Percentiles rank a stretch among this genome's conserved stretches.
Evolutionary conservation across 2,329 filamentous ascomycete species (phyloP).

Genomic region (Colletotrichum australisinense): DNA sequence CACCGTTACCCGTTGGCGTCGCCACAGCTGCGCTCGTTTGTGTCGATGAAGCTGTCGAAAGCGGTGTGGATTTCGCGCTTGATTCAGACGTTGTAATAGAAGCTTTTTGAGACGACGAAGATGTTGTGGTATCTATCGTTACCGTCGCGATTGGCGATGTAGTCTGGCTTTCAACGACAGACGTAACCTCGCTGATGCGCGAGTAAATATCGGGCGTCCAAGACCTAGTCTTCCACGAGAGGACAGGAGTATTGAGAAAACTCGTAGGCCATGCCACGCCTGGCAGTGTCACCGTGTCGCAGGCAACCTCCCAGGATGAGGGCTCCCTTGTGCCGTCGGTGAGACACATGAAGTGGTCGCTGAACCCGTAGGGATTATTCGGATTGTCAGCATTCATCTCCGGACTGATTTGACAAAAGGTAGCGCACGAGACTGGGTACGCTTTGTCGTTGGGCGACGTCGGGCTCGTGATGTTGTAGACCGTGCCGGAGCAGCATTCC

Average conservation of each 20-base stretch:
- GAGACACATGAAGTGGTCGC: slow-evolving; percentile 25
- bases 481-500: slow-evolving; percentile 14
- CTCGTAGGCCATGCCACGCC: neutral
- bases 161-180: neutral
- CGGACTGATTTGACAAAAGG: slow-evolving; percentile 5
- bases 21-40: neutral
- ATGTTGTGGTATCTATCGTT: neutral
- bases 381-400: neutral
- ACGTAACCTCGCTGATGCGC: neutral
- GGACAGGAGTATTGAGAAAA: neutral
- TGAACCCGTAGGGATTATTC: slow-evolving; percentile 1
- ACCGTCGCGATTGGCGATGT: neutral
- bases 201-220: neutral
- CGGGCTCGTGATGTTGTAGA: slow-evolving; percentile 20
- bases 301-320: slow-evolving; percentile 3
- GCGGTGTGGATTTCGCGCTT: neutral
- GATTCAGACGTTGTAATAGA: neutral
- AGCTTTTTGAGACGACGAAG: neutral
- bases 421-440: slow-evolving; percentile 20
- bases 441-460: neutral
- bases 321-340: slow-evolving; percentile 6
- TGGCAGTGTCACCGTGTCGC: neutral
- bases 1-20: neutral
- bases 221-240: neutral
- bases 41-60: neutral